Conservation (phyloP, 2,329 filamentous ascomycete genomes). For the Teratosphaeria viscida region DNA sequence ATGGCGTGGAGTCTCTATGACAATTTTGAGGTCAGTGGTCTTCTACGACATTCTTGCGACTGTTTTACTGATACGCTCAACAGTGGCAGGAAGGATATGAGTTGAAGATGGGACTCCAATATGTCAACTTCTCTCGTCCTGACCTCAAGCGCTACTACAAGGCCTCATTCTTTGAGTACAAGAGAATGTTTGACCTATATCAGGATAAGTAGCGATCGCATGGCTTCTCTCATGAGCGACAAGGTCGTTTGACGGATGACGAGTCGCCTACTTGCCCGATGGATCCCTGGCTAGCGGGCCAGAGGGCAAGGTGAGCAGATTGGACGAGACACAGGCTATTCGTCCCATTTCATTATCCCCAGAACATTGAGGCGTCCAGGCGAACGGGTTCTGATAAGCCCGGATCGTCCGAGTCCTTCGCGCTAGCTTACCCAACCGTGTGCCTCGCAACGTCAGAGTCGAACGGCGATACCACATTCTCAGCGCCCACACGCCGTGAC, state of each 20-base stretch:
- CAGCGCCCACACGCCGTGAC: no score
- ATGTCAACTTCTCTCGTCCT: neutral
- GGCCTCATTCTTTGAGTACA: neutral
- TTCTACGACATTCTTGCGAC: neutral
- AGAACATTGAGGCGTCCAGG: no score
- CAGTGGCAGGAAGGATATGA: neutral
- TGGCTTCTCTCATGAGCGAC: neutral
- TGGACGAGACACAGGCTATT: no score
- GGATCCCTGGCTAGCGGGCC: no score
- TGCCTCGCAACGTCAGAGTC: neutral
- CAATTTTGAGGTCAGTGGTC: neutral
- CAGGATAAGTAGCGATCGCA: neutral
- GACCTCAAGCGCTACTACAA: neutral
- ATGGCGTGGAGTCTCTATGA: slow-evolving; percentile 34
- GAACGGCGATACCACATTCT: neutral
- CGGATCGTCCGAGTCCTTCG: neutral
- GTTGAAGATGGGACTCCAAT: neutral
- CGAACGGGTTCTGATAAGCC: neutral
- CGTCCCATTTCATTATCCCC: no score
- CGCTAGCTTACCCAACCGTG: neutral
- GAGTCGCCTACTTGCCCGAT: no score
- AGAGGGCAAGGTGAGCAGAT: no score
- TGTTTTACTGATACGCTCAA: neutral
- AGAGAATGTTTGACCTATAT: neutral
- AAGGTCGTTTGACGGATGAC: no score